A percentile compares a stretch with the other conserved stretches of the same genome.
Evolutionary conservation across 2,329 filamentous ascomycete species (phyloP).

Genomic region (Hypoxylon sp.): DNA sequence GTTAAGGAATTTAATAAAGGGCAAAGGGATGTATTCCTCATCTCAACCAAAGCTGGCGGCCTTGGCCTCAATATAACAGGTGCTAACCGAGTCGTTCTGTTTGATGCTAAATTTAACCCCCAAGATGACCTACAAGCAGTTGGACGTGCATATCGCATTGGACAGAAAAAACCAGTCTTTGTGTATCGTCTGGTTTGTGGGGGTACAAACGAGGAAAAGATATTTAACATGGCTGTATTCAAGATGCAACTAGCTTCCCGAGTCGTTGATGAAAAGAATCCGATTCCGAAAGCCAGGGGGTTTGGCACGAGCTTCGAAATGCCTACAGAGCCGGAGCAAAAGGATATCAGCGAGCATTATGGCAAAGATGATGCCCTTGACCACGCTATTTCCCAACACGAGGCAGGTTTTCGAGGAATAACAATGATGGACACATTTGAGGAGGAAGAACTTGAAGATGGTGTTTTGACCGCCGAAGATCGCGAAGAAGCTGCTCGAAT

Average conservation of each 20-base stretch:
- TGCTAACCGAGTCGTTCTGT: slow-evolving; percentile 86
- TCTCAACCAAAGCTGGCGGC: slow-evolving; percentile 85
- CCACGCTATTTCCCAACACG: slow-evolving; percentile 51
- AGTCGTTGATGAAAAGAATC: slow-evolving; percentile 85
- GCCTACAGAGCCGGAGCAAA: slow-evolving; percentile 60
- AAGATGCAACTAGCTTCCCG: slow-evolving; percentile 82
- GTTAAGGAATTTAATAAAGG: slow-evolving; percentile 75
- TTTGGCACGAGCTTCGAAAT: slow-evolving; percentile 66
- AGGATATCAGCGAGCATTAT: slow-evolving; percentile 60
- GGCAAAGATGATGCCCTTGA: slow-evolving; percentile 72
- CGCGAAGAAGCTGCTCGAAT: slow-evolving; percentile 59
- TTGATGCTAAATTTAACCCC: slow-evolving; percentile 85
- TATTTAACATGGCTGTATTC: slow-evolving; percentile 80
- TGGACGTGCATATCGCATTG: slow-evolving; percentile 84
- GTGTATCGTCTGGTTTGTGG: slow-evolving; percentile 84
- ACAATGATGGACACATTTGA: slow-evolving; percentile 77
- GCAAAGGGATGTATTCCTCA: slow-evolving; percentile 71
- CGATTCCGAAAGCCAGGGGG: slow-evolving; percentile 70
- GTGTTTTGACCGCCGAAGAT: slow-evolving; percentile 67
- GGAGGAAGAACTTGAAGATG: slow-evolving; percentile 69
- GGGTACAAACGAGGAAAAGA: slow-evolving; percentile 79
- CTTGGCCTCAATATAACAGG: slow-evolving; percentile 84
- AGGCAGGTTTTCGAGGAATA: slow-evolving; percentile 61
- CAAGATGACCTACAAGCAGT: slow-evolving; percentile 86
- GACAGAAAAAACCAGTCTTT: slow-evolving; percentile 80